A percentile compares a stretch with the other conserved stretches of the same genome.
These are phyloP conservation scores for Calocybe cyanea DNA, from an alignment of 768 basidiomycete genomes.

Conservation along the genomic window DNA sequence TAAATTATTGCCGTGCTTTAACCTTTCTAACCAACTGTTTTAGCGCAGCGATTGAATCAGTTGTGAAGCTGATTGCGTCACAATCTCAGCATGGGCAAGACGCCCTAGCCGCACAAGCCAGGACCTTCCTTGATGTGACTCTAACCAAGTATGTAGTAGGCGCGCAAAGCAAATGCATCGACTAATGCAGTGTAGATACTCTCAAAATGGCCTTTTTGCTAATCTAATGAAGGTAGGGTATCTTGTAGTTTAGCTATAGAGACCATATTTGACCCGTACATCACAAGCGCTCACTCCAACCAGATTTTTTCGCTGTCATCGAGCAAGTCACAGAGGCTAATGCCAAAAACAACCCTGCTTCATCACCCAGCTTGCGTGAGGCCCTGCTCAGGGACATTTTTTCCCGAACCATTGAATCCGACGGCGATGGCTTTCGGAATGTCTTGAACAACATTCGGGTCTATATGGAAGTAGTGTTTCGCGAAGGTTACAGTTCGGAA, in stretches of 20 bases:
- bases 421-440: constrained; percentile 45
- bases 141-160: constrained; percentile 37
- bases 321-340: constrained; percentile 40
- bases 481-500: constrained; percentile 45
- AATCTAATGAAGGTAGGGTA: constrained; percentile 52
- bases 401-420: constrained; percentile 43
- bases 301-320: constrained; percentile 51
- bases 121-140: constrained; percentile 48
- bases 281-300: constrained; percentile 40
- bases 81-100: constrained; percentile 53
- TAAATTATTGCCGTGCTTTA: neutral
- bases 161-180: neutral
- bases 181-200: constrained; percentile 39
- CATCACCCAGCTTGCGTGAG: constrained; percentile 37
- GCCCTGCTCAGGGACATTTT: constrained; percentile 56
- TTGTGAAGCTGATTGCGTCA: constrained; percentile 42
- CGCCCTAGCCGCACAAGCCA: constrained; percentile 53
- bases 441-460: constrained; percentile 53
- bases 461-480: constrained; percentile 58
- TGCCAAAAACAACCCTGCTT: constrained; percentile 24
- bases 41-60: constrained; percentile 53
- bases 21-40: neutral
- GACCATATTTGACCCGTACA: neutral
- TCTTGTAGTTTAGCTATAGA: neutral
- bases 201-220: constrained; percentile 52